phyloP scores from a whole-genome alignment of 257 asterid species.

The Echites panduratus region DNA sequence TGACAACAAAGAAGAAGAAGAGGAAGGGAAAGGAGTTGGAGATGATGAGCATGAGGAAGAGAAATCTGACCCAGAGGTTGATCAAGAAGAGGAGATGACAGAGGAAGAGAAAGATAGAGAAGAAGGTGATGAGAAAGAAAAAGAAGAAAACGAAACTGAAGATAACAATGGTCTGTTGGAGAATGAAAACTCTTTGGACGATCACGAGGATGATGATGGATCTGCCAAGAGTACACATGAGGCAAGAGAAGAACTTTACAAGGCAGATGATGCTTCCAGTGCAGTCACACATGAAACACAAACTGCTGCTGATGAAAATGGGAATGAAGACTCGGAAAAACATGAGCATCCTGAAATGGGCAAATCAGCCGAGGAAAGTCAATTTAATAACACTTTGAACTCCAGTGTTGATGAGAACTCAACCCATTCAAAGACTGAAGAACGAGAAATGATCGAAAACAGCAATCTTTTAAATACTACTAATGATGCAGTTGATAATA shows the following conservation, averaged over 20 bases:
- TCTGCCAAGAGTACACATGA: conserved; percentile 37
- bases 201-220: conserved; percentile 41
- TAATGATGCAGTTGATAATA: conserved; percentile 24
- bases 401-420: conserved; percentile 18
- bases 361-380: conserved; percentile 23
- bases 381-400: conserved; percentile 20
- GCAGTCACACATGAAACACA: conserved; percentile 71
- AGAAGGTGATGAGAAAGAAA: conserved; percentile 41
- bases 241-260: conserved; percentile 83
- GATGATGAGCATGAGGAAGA: conserved; percentile 60
- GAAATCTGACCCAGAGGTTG: conserved; percentile 49
- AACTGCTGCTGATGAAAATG: conserved; percentile 28
- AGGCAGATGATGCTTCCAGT: conserved; percentile 98
- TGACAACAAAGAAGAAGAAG: conserved; percentile 46
- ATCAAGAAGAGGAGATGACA: conserved; percentile 38
- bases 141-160: conserved; percentile 41
- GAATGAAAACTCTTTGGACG: conserved; percentile 33
- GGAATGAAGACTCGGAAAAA: conserved; percentile 24
- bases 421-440: conserved; percentile 30
- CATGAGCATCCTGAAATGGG: conserved; percentile 26
- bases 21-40: conserved; percentile 25
- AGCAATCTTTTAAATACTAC: conserved; percentile 24
- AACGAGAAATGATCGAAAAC: conserved; percentile 27
- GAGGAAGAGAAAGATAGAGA: conserved; percentile 48
- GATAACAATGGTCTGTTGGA: conserved; percentile 35